Evolutionary conservation across 179 eudicot species (phyloP).

Genomic region (Heliamphora pulchella): DNA sequence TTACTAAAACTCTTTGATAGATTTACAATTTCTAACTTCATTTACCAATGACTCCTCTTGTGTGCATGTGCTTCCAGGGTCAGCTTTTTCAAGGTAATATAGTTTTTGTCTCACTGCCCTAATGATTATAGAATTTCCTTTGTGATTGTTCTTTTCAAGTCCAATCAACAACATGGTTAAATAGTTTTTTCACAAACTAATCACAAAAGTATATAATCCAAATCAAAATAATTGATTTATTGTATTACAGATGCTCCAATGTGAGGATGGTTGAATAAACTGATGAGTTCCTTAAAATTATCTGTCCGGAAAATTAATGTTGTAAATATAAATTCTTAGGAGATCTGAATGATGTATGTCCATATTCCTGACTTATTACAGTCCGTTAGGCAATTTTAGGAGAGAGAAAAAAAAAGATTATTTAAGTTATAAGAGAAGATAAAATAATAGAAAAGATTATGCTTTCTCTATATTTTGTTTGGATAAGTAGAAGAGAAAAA

Average conservation of each 20-base stretch:
- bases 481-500: too few species aligned
- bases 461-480: too few species aligned
- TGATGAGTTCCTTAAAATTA: neutral
- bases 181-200: neutral
- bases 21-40: neutral
- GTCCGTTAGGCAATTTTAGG: too few species aligned
- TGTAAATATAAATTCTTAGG: neutral
- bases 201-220: neutral
- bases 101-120: neutral
- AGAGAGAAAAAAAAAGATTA: too few species aligned
- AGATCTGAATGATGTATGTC: neutral
- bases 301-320: neutral
- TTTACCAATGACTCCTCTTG: conserved; percentile 9
- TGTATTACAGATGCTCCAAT: neutral
- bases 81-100: conserved; percentile 57
- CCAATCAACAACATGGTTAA: neutral
- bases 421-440: too few species aligned
- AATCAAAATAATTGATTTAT: neutral
- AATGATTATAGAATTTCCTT: neutral
- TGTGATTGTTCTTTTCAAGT: neutral
- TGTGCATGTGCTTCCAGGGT: conserved; percentile 41
- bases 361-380: neutral
- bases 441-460: too few species aligned
- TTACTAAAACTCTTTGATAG: neutral
- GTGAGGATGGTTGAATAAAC: conserved; percentile 1